Evolutionary conservation across 345 rosid genomes (phyloP), one percentile per base, ranked within the genome.

Genomic region (Gossypium longicalyx): DNA sequence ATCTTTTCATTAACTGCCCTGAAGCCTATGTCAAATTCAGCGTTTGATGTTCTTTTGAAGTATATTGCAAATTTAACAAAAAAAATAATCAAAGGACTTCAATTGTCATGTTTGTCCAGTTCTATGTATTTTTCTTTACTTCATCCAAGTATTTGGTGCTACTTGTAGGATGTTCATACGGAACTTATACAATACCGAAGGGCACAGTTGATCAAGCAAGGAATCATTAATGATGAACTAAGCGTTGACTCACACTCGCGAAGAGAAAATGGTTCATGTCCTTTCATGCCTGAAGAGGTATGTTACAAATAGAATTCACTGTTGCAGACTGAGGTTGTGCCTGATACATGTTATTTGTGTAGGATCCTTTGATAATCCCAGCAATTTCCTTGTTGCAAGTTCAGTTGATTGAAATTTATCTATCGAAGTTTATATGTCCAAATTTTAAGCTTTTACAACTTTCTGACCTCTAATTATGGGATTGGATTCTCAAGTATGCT

Each of bases 281-380:
- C 99, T 25, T 90, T 96, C 53, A 89, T 89, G 97, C 99, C 99
- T 63, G 99, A 93, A 87, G 97, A 93, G 97, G 99, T 96, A 76
- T 22, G 76, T 48, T 19, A 4, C 38, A 43, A 66, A 67, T 70
- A 69, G 65, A 75, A 17, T 75, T 51, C 25, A 49, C 27, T 11
- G 59, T 49, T 73, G 58, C 10, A 9, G 27, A 51, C 45, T 15
- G n/a, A 9, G 72, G 25, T 7, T 48, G 16, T 65, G 27, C 27
- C 15, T 12, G 19, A 15, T 10, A 4, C 12, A 25, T 43, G 15
- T 44, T 43, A 41, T 43, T 65, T 43, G 25, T 43, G 69, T 19
- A 65, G 1, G 20, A 44, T 65, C n/a, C 29, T n/a, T 60, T 27
- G 17, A 2, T 43, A 11, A 15, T 19, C 15, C 25, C 4, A 2